Evolutionary conservation across 306 rosid genomes (phyloP), one percentile per base, ranked within the genome.

Genomic region (Medicago truncatula): DNA sequence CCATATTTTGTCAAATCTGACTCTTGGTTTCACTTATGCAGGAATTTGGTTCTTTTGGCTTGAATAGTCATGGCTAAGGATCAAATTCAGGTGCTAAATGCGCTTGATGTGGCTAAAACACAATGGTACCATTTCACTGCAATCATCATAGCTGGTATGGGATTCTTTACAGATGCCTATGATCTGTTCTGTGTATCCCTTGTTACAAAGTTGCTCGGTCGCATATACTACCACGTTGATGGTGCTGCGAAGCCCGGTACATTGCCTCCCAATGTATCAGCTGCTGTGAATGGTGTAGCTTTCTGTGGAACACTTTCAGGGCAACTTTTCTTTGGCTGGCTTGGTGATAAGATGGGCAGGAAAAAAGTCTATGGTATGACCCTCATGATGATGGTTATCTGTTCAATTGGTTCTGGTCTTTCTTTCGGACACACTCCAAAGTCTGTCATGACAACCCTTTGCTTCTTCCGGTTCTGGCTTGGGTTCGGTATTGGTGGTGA

Each of bases 91-190:
- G 97, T 92, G 38, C 78, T 92, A 1, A 89, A 84, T 59, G 92
- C 93, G 5, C 88, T 92, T 14, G 97, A 92, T 75, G 81, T 75
- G 15, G 96, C 96, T 1, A 90, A 90, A 81, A 89, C 96, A 73
- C 92, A 89, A 83, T 86, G 92, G 95, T 91, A 91, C 49, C 97
- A 91, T 69, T 91, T 91, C 70, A 91, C 93, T 4, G 97, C 97
- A 66, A 92, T 90, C 66, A 40, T 92, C 34, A 80, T 92, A 23
- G 92, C 97, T 21, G 97, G 96, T 77, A 92, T 92, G 97, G 97
- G 97, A 5, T 92, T 92, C 73, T 92, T 92, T 86, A 92, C 97
- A 0, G 97, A 92, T 78, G 96, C 97, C 25, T 92, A 89, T 40
- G 96, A 92, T 76, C 84, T 92, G 17, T 92, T 92, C 80, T 88